Conservation (phyloP, 2,329 filamentous ascomycete genomes). For the Phialocephala subalpina region DNA sequence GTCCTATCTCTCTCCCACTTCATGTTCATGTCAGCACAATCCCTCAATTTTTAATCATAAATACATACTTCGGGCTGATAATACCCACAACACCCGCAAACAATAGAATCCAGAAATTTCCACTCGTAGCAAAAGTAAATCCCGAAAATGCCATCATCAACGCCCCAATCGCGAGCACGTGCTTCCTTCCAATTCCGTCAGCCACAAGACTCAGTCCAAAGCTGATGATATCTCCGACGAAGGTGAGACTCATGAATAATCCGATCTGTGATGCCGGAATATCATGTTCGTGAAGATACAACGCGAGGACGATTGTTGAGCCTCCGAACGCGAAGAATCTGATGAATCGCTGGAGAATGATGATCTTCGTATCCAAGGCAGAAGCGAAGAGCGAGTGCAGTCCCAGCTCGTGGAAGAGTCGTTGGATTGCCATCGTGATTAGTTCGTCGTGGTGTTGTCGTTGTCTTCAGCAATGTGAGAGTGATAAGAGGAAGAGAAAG, state of each 20-base stretch:
- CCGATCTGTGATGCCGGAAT: constrained; percentile 61
- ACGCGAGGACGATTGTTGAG: constrained; percentile 63
- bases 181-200: constrained; percentile 62
- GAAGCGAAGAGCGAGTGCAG: constrained; percentile 52
- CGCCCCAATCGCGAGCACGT: constrained; percentile 60
- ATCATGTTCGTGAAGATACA: constrained; percentile 59
- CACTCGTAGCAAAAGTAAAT: constrained; percentile 58
- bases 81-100: constrained; percentile 65
- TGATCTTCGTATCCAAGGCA: constrained; percentile 60
- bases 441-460: not conserved
- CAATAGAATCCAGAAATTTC: constrained; percentile 65
- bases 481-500: not conserved
- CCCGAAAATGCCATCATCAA: constrained; percentile 64
- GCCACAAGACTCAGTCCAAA: constrained; percentile 65
- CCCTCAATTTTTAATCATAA: not conserved
- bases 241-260: constrained; percentile 70
- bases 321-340: constrained; percentile 70
- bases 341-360: constrained; percentile 66
- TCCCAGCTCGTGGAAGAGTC: constrained; percentile 49
- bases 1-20: constrained; percentile 70
- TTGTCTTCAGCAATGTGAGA: not conserved
- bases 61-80: constrained; percentile 60
- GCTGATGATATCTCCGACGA: constrained; percentile 68
- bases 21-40: not conserved
- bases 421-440: not conserved